Evolutionary conservation across 352 stramenopile genomes (phyloP).

Genomic region (Globisporangium apiculatum): DNA sequence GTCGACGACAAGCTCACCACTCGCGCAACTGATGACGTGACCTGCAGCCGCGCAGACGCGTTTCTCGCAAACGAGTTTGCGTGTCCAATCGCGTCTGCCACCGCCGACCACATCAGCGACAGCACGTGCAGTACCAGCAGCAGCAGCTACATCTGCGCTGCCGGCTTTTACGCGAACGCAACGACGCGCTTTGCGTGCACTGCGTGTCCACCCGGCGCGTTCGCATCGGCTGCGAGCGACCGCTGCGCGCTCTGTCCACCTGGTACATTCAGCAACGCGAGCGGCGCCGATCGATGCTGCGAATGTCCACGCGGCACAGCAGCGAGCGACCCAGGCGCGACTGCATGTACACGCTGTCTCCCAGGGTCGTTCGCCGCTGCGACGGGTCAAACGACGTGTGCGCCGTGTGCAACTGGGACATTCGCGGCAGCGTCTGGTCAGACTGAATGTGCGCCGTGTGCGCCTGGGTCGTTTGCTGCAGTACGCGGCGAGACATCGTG

Average conservation of each 20-base stretch:
- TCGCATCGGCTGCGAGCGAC: constrained; percentile 5
- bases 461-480: constrained; percentile 22
- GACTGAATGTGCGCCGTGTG: constrained; percentile 20
- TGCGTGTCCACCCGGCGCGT: constrained; percentile 27
- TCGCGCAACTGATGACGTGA: too few species aligned
- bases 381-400: constrained; percentile 25
- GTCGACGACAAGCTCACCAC: neutral
- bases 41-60: neutral
- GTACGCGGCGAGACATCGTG: constrained; percentile 35
- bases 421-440: constrained; percentile 22
- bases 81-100: constrained; percentile 9
- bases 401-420: constrained; percentile 29
- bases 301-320: constrained; percentile 22
- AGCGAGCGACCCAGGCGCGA: constrained; percentile 2
- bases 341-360: constrained; percentile 14
- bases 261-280: constrained; percentile 38
- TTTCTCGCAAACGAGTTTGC: constrained; percentile 21
- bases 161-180: constrained; percentile 37
- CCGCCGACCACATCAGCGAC: neutral
- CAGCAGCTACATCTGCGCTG: constrained; percentile 14
- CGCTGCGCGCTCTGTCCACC: constrained; percentile 27
- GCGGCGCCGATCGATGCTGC: constrained; percentile 21
- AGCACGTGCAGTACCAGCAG: constrained; percentile 14
- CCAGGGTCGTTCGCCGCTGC: constrained; percentile 21
- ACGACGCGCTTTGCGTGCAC: constrained; percentile 34